A percentile compares a stretch with the other conserved stretches of the same genome.
Evolutionary conservation across 2,329 filamentous ascomycete species (phyloP).

Genomic region (Cordyceps farinosa): DNA sequence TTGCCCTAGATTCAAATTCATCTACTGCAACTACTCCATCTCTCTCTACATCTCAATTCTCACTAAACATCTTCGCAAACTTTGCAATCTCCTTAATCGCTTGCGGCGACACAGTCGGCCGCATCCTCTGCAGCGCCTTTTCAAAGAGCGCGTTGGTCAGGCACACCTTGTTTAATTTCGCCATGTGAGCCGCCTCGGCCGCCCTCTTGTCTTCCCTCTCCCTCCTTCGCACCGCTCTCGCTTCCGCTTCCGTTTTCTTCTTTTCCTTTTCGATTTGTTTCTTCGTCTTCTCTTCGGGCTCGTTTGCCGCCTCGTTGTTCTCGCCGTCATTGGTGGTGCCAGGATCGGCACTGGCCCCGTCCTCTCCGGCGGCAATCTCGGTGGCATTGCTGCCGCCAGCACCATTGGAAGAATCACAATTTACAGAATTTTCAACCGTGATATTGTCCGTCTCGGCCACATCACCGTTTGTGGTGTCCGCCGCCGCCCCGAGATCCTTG

Average conservation of each 20-base stretch:
- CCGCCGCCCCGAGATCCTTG: too few relatives aligned
- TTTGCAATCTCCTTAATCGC: background rate
- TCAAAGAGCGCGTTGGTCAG: background rate
- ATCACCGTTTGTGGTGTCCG: too few relatives aligned
- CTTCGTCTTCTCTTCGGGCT: background rate
- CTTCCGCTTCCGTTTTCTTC: background rate
- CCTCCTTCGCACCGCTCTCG: background rate
- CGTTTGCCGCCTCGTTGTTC: background rate
- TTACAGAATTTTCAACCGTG: too few relatives aligned
- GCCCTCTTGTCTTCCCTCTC: background rate
- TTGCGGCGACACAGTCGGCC: background rate
- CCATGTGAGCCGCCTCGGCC: background rate
- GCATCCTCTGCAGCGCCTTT: conserved; percentile 2
- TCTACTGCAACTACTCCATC: too few relatives aligned
- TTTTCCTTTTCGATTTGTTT: background rate
- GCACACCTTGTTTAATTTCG: background rate
- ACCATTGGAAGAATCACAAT: too few relatives aligned
- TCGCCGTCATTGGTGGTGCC: too few relatives aligned
- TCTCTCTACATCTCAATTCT: background rate
- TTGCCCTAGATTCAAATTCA: too few relatives aligned
- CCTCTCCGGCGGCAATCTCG: background rate
- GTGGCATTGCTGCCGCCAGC: too few relatives aligned
- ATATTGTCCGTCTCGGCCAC: too few relatives aligned
- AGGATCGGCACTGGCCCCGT: too few relatives aligned
- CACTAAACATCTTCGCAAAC: background rate